phyloP scores from a whole-genome alignment of 345 rosid species.

The Lenwebbia sp. region DNA sequence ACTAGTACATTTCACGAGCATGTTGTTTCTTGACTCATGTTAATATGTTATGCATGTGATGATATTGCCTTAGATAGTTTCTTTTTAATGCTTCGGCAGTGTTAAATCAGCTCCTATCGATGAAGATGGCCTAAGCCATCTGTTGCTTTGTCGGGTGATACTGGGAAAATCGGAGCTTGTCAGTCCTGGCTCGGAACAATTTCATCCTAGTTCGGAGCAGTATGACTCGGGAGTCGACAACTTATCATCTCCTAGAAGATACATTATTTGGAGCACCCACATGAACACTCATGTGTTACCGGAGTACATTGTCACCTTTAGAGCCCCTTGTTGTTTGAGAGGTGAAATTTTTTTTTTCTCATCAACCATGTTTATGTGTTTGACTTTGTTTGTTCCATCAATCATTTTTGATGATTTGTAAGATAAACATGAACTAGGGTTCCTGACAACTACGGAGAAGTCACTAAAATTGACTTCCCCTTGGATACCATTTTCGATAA shows the following conservation, averaged over 20 bases:
- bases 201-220: constrained; percentile 44
- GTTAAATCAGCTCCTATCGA: constrained; percentile 29
- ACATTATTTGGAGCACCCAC: constrained; percentile 59
- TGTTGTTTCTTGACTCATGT: background rate
- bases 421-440: constrained; percentile 14
- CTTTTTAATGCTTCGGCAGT: constrained; percentile 5
- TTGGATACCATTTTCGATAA: constrained; percentile 68
- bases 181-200: constrained; percentile 34
- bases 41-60: background rate
- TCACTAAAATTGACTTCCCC: constrained; percentile 47
- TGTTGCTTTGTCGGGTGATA: constrained; percentile 60
- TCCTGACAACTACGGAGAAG: constrained; percentile 5
- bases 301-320: constrained; percentile 51
- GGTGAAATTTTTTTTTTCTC: background rate
- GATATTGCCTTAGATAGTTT: background rate
- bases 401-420: background rate
- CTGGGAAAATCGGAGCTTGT: constrained; percentile 63
- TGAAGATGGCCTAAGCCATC: constrained; percentile 48
- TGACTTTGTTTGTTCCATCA: background rate
- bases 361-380: background rate
- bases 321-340: constrained; percentile 25
- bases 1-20: background rate
- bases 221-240: constrained; percentile 70
- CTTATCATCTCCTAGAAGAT: constrained; percentile 37
- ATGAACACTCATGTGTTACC: constrained; percentile 70